A percentile compares a stretch with the other conserved stretches of the same genome.
Conservation (phyloP, 768 basidiomycete genomes). For the Calocybe indica region DNA sequence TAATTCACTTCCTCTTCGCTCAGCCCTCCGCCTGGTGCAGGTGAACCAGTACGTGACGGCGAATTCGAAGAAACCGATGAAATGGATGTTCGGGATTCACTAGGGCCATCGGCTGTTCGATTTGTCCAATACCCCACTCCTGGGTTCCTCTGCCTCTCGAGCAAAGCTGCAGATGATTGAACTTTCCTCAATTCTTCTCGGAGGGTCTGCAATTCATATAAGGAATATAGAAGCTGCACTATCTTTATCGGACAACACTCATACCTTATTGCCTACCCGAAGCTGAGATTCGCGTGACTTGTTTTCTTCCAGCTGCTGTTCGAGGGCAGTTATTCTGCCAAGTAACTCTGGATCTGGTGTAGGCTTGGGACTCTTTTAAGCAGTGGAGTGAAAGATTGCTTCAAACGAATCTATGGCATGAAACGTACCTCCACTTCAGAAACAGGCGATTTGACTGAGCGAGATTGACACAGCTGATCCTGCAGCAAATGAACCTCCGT, state of each 20-base stretch:
- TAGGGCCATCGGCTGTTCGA: conserved; percentile 31
- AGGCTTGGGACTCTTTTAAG: conserved; percentile 23
- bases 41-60: conserved; percentile 30
- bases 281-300: conserved; percentile 66
- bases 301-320: conserved; percentile 68
- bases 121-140: conserved; percentile 91
- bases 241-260: conserved; percentile 5
- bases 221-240: neutral
- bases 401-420: neutral
- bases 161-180: conserved; percentile 83
- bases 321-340: conserved; percentile 44
- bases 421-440: conserved; percentile 60
- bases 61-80: conserved; percentile 27
- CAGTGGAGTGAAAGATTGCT: conserved; percentile 1
- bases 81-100: conserved; percentile 31
- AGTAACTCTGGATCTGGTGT: conserved; percentile 40
- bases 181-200: conserved; percentile 95
- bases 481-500: conserved; percentile 43
- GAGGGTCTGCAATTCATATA: conserved; percentile 49
- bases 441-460: conserved; percentile 38
- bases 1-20: conserved; percentile 91
- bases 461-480: conserved; percentile 50
- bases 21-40: conserved; percentile 27
- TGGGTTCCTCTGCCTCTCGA: conserved; percentile 88
- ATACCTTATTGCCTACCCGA: conserved; percentile 73